phyloP scores from a whole-genome alignment of 805 yeast genomes.

The Nakazawaea pomicola region DNA sequence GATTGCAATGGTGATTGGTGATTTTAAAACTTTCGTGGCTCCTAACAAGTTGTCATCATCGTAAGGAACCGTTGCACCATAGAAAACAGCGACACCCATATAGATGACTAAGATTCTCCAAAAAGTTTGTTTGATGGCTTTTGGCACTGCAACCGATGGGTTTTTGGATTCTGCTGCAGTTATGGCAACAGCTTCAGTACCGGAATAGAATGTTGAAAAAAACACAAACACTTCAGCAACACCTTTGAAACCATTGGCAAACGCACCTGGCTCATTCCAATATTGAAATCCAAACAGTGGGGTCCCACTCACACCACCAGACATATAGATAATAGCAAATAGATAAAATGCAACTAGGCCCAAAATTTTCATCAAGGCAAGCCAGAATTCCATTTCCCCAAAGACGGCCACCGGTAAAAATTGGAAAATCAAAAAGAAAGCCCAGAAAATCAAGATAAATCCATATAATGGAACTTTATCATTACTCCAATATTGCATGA shows the following conservation, averaged over 20 bases:
- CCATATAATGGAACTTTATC: background rate
- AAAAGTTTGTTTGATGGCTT: constrained; percentile 50
- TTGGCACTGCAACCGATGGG: constrained; percentile 53
- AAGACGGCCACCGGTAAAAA: background rate
- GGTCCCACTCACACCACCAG: constrained; percentile 24
- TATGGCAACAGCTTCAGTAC: constrained; percentile 52
- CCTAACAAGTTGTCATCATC: constrained; percentile 38
- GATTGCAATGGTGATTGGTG: constrained; percentile 41
- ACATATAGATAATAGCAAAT: constrained; percentile 29
- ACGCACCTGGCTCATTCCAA: constrained; percentile 40
- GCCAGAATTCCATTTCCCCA: constrained; percentile 39
- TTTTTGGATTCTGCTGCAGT: constrained; percentile 60
- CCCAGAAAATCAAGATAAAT: background rate
- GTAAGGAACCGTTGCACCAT: constrained; percentile 53
- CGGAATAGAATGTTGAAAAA: constrained; percentile 17
- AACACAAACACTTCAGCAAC: constrained; percentile 19
- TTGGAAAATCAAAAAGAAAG: background rate
- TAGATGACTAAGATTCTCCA: constrained; percentile 49
- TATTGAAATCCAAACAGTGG: constrained; percentile 19
- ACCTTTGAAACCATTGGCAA: constrained; percentile 44
- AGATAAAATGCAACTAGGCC: constrained; percentile 39
- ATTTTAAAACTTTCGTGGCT: constrained; percentile 28
- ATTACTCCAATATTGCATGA: background rate
- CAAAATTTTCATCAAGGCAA: constrained; percentile 32
- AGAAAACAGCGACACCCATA: constrained; percentile 45